Percentiles rank a stretch among this genome's conserved stretches.
These are phyloP conservation scores for Candida yuanshanica DNA, from an alignment of 805 yeast species.

Conservation along the genomic window DNA sequence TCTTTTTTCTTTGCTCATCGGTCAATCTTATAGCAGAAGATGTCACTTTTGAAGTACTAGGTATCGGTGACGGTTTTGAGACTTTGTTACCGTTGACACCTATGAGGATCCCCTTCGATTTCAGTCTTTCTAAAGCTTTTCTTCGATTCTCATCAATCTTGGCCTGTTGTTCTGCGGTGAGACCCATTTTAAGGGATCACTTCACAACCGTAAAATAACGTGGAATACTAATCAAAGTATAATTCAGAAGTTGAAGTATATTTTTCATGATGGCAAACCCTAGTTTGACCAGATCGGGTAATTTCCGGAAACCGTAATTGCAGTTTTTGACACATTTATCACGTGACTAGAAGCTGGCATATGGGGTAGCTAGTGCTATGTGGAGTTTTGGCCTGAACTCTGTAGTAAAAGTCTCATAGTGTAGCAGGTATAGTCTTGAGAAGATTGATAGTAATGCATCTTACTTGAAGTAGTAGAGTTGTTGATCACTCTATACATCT, in stretches of 20 bases:
- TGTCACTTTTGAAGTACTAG: slow-evolving; percentile 8
- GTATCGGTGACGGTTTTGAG: slow-evolving; percentile 10
- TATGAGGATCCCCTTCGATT: slow-evolving; percentile 34
- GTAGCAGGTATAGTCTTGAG: too few relatives aligned
- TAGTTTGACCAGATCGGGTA: background rate
- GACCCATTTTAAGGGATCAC: slow-evolving; percentile 9
- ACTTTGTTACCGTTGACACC: slow-evolving; percentile 13
- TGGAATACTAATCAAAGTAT: background rate
- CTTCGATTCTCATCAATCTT: slow-evolving; percentile 53
- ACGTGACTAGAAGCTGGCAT: too few relatives aligned
- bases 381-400: too few relatives aligned
- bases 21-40: slow-evolving; percentile 29
- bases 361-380: too few relatives aligned
- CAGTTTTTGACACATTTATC: background rate
- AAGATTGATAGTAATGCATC: too few relatives aligned
- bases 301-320: background rate
- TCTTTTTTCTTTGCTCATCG: slow-evolving; percentile 41
- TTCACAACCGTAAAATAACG: background rate
- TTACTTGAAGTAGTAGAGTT: too few relatives aligned
- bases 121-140: slow-evolving; percentile 54
- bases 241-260: too few relatives aligned
- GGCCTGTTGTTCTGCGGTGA: slow-evolving; percentile 26
- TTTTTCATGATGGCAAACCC: background rate
- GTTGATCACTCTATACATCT: too few relatives aligned
- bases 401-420: too few relatives aligned